Base-by-base conservation (phyloP, 2,329 filamentous ascomycete species). In the Phialocephala sp. region DNA sequence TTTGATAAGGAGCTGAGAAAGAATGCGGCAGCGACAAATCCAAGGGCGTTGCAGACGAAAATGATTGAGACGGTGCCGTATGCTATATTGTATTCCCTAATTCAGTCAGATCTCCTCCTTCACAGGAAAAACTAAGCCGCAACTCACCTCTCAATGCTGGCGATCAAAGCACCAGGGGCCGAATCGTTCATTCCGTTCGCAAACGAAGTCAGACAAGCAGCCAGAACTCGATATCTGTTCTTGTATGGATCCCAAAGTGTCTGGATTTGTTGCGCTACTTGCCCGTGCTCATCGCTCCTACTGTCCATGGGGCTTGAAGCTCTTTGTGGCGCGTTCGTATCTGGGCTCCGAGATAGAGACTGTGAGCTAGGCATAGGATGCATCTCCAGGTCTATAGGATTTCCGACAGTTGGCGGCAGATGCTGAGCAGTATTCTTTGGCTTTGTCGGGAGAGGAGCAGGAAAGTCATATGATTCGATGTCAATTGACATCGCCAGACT, bases 61-160 rank as follows among this genome's bases (percentile, higher is more conserved):
- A 95, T 91, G 50, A 93, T 80, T 0, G 92, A 93, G 8, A 94
- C 90, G 15, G 91, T 79, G 4, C 87, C 89, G 75, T 94, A 94
- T 47, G 87, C 88, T 59, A 94, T 91, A 65, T 83, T 70, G 75
- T 94, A 95, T 72, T 90, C 76, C 43, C 80, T 85, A 35, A 57
- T 36, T 24, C 22, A 52, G 39, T 37, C 32, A 60, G 35, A 54
- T 67, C 36, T 32, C 52, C 20, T 15, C 6, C 14, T 32, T 12
- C 6, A 32, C 1, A 11, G 4, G 4, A 15, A 54, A 12, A 15
- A 3, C 35, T 2, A 22, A n/a, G 24, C 11, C 4, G 50, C 50
- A 12, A 4, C 79, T 71, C 75, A 85, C 75, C 79, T 81, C 76
- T 94, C 91, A 77, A 95, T 91, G 74, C 92, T 93, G 0, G 91